Base-by-base conservation (phyloP, 768 basidiomycete genomes). In the Amyloporia xantha region DNA sequence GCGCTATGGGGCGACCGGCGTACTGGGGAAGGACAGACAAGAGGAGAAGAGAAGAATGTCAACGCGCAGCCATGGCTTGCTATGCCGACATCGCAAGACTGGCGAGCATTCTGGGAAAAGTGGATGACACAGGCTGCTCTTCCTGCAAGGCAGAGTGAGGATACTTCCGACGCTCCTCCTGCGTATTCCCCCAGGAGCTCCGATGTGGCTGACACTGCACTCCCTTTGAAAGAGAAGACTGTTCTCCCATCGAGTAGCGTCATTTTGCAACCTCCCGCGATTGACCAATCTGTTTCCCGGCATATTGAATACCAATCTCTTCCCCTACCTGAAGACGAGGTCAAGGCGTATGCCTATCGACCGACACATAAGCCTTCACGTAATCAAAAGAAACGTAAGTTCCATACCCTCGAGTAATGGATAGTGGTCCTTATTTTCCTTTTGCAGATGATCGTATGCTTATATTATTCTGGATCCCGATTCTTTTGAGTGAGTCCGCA, bases 391-490 rank as follows among this genome's bases (percentile, higher is more conserved):
- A 88, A 90, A 70, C 79, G 87, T 88, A 59, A 60, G 81, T 73
- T 41, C 25, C 35, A 41, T 11, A 26, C 3, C 17, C 19, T 24
- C 17, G 42, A 42, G 9, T 25, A 19, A 9, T 24, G 17, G 17
- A 23, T 36, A 11, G 4, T 4, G 44, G 19, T 33, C 25, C 20
- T 26, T 11, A 7, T 48, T 20, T 23, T 38, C 13, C 21, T 33
- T 1, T 52, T 50, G 25, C 58, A 90, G 87, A 84, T 66, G 89
- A 92, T 62, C 82, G 81, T 36, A 92, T 92, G 89, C 76, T 92
- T 40, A 59, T 88, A 28, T 61, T 85, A 36, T 92, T 92, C 71
- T 92, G 89, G 89, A 72, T 92, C 57, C 89, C 89, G 15, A 87
- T 91, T 59, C 71, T 92, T 7, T 65, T 91, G 51, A 66, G 88